Percentiles rank a stretch among this genome's conserved stretches.
Conservation (phyloP, 441 rosid genomes). For the Breynia disticha region DNA sequence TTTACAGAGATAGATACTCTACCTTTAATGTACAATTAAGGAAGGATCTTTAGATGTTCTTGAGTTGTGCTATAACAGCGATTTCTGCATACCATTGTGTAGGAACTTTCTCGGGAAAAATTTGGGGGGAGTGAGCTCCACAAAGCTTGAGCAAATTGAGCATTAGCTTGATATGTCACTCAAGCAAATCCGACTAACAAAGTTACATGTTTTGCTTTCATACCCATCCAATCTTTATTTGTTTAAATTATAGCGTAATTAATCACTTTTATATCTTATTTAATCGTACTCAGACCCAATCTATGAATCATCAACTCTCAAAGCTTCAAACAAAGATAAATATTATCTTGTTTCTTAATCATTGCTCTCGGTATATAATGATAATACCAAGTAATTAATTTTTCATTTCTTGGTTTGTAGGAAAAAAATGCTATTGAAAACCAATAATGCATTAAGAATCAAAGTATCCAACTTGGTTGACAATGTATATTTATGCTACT, state of each 20-base stretch:
- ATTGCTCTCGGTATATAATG: not conserved
- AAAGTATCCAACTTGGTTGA: constrained; percentile 18
- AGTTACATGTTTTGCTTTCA: constrained; percentile 16
- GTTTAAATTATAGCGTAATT: too few species aligned
- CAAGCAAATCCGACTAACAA: constrained; percentile 42
- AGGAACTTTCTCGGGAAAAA: constrained; percentile 63
- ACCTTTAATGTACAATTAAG: too few species aligned
- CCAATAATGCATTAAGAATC: constrained; percentile 31
- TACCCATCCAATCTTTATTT: not conserved
- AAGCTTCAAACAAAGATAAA: constrained; percentile 45
- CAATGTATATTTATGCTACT: too few species aligned
- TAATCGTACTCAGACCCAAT: constrained; percentile 45
- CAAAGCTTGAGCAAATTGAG: constrained; percentile 52
- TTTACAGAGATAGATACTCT: constrained; percentile 36
- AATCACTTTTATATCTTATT: too few species aligned
- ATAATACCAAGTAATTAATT: not conserved
- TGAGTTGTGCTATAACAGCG: too few species aligned
- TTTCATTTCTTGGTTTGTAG: constrained; percentile 17
- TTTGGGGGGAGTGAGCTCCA: constrained; percentile 30
- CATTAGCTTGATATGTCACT: constrained; percentile 42
- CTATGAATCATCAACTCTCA: constrained; percentile 32
- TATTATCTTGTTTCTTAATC: constrained; percentile 8
- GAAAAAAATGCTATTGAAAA: constrained; percentile 34
- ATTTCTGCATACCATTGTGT: not conserved
- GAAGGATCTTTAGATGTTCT: too few species aligned